A percentile compares a stretch with the other conserved stretches of the same genome.
These are phyloP conservation scores for Cicer arietinum DNA, from an alignment of 306 rosid genomes.

Conservation along the genomic window DNA sequence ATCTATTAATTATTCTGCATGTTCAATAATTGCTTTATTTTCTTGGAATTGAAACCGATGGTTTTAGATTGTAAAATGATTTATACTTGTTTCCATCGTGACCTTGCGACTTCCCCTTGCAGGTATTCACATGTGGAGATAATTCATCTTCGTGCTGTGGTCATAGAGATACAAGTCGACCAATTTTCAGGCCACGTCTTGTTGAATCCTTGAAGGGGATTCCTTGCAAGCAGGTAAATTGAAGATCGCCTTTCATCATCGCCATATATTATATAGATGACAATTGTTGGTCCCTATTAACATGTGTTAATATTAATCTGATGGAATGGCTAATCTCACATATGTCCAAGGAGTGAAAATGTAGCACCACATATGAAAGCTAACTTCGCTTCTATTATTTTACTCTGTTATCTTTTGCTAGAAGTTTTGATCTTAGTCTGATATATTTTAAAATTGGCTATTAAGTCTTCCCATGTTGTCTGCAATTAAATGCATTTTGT, in stretches of 20 bases:
- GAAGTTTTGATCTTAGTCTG: slow-evolving; percentile 1
- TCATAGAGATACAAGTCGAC: slow-evolving; percentile 81
- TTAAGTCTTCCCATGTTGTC: slow-evolving; percentile 6
- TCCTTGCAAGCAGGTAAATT: slow-evolving; percentile 84
- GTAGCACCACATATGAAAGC: slow-evolving; percentile 7
- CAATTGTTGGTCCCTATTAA: not conserved
- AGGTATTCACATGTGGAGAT: slow-evolving; percentile 95
- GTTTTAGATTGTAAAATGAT: slow-evolving; percentile 36
- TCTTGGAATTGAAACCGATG: slow-evolving; percentile 23
- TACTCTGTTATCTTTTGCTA: slow-evolving; percentile 9
- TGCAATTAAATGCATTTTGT: slow-evolving; percentile 23
- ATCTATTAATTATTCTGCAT: not conserved
- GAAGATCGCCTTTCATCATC: slow-evolving; percentile 2
- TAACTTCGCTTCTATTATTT: slow-evolving; percentile 11
- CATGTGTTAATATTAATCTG: not conserved
- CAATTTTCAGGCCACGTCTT: slow-evolving; percentile 81
- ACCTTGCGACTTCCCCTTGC: slow-evolving; percentile 30
- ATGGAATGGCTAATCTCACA: not conserved
- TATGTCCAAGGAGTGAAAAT: not conserved
- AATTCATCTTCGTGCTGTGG: slow-evolving; percentile 92
- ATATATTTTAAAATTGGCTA: slow-evolving; percentile 4
- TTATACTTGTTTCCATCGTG: slow-evolving; percentile 28
- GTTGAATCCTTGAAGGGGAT: slow-evolving; percentile 79
- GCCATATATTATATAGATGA: slow-evolving; percentile 9
- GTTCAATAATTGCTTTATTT: slow-evolving; percentile 14